A percentile compares a stretch with the other conserved stretches of the same genome.
Conservation (phyloP, 768 basidiomycete species). For the Leccinum olivaceopallidum region DNA sequence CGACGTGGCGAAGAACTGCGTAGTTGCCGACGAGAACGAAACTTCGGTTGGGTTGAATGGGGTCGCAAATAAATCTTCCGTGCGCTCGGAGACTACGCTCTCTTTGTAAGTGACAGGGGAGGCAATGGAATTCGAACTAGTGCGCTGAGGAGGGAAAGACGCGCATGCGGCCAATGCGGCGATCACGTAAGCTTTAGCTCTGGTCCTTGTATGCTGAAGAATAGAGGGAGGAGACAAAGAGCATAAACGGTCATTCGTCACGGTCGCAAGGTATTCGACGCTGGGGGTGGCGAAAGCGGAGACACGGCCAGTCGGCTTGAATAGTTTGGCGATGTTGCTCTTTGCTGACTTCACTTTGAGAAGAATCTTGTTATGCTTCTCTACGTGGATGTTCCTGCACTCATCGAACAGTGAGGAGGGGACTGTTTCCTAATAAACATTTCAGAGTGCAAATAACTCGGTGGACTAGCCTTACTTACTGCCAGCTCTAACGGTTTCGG, state of each 20-base stretch:
- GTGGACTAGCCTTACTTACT: constrained; percentile 4
- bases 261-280: neutral
- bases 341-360: constrained; percentile 16
- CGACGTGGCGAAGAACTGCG: neutral
- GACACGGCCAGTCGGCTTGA: constrained; percentile 9
- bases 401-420: neutral
- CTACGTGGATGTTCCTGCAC: neutral
- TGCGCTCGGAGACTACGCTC: neutral
- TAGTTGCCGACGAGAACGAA: neutral
- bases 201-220: neutral
- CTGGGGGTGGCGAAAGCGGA: neutral
- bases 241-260: neutral
- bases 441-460: neutral
- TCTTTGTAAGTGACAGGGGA: neutral
- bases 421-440: neutral
- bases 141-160: neutral
- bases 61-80: neutral
- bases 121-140: neutral
- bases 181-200: neutral
- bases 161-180: neutral
- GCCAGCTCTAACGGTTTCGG: constrained; percentile 1
- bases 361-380: constrained; percentile 11
- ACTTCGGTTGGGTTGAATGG: neutral
- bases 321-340: constrained; percentile 16
- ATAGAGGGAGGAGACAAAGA: neutral